Conservation (phyloP, 306 rosid species). For the Oxytropis ochrocephala region DNA sequence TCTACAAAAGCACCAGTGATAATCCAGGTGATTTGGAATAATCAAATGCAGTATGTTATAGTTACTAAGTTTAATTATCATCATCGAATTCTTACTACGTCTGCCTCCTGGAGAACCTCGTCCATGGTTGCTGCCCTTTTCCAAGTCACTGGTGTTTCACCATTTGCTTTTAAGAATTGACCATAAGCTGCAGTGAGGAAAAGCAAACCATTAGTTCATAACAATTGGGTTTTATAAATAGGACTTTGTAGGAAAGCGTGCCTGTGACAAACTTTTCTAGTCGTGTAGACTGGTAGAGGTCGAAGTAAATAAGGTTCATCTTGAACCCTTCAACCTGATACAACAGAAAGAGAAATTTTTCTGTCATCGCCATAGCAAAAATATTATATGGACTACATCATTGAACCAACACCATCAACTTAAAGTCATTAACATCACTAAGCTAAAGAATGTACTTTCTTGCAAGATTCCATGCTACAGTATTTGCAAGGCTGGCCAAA, state of each 20-base stretch:
- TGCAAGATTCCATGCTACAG: not conserved
- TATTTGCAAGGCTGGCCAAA: not conserved
- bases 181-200: conserved; percentile 63
- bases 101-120: conserved; percentile 93
- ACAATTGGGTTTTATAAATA: conserved; percentile 2
- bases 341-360: conserved; percentile 4
- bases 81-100: conserved; percentile 50
- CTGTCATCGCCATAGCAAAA: not conserved
- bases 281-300: conserved; percentile 87
- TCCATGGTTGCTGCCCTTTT: conserved; percentile 89
- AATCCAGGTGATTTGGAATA: conserved; percentile 12
- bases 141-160: conserved; percentile 91
- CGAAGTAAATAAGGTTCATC: conserved; percentile 95
- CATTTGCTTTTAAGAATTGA: conserved; percentile 74
- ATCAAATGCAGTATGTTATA: not conserved
- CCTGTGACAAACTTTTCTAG: conserved; percentile 97
- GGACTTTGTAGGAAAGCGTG: conserved; percentile 33
- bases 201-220: conserved; percentile 20
- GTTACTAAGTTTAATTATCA: not conserved
- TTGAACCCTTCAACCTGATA: conserved; percentile 97
- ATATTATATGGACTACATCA: not conserved
- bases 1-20: conserved; percentile 41
- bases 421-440: not conserved
- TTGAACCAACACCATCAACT: not conserved
- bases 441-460: not conserved